Evolutionary conservation across 306 rosid species (phyloP).

Genomic region (Sindora glabra): DNA sequence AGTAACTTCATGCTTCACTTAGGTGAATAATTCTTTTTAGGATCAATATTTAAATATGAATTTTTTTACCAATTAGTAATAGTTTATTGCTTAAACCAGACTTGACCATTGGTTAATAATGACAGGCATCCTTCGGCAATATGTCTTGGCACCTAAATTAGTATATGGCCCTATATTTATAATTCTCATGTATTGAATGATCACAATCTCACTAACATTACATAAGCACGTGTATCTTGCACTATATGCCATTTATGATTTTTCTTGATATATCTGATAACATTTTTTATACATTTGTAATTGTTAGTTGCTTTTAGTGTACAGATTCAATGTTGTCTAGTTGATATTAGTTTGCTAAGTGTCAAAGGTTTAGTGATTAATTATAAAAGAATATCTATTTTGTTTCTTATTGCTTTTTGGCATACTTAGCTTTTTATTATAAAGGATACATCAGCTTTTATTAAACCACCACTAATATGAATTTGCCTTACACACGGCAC

Average conservation of each 20-base stretch:
- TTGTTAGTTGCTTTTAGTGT: slow-evolving; percentile 18
- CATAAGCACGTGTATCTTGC: background rate
- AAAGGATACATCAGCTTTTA: slow-evolving; percentile 15
- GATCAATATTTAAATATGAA: background rate
- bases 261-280: slow-evolving; percentile 1
- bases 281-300: slow-evolving; percentile 4
- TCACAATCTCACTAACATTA: background rate
- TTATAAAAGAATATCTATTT: background rate
- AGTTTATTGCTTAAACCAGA: slow-evolving; percentile 10
- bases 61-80: background rate
- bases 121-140: slow-evolving; percentile 2
- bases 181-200: background rate
- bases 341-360: slow-evolving; percentile 11
- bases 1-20: slow-evolving; percentile 68
- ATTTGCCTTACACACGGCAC: background rate
- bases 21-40: slow-evolving; percentile 41
- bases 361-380: slow-evolving; percentile 7
- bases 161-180: background rate
- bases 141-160: background rate
- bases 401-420: background rate
- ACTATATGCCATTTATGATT: background rate
- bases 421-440: background rate
- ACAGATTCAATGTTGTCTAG: no score
- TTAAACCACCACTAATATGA: background rate
- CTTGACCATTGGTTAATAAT: background rate